Evolutionary conservation across 306 rosid genomes (phyloP), one percentile per base, ranked within the genome.

Genomic region (Urtica urens): DNA sequence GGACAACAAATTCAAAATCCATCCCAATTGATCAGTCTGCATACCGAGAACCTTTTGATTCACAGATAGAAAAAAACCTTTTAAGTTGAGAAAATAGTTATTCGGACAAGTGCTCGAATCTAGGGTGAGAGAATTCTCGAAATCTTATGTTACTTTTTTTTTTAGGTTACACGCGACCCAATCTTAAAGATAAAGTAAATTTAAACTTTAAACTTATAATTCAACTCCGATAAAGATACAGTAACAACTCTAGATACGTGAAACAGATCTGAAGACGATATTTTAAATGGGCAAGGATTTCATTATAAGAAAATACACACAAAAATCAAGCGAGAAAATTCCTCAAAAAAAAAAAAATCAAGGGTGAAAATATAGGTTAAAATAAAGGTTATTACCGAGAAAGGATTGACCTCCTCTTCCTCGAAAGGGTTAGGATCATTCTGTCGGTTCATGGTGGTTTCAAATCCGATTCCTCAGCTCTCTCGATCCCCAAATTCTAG

Each of bases 401-500:
- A 90, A 0, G 97, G 97, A 79, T 84, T 90, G 69, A 81, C 92
- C 72, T 68, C 90, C 55, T 78, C 90, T 65, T 90, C 94, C 0
- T 90, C 97, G 26, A 90, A 90, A 0, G 97, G 97, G 58, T 90
- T 90, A 63, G 97, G 95, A 58, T 90, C 95, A 63, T 70, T 79
- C 69, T 73, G 75, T 59, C 85, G 92, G 77, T 75, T 86, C 97
- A 90, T 90, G 40, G 77, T 48, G 53, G 30, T 50, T n/a, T n/a
- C n/a, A n/a, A n/a, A n/a, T 56, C 62, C 58, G 52, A 38, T 25
- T 28, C 4, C 28, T 15, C 23, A 62, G 54, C 34, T 42, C 34
- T n/a, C n/a, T 59, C 68, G 84, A 72, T 72, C 85, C 83, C 73
- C 6, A 67, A 72, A 60, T 54, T 47, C 24, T 54, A 62, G 69